Evolutionary conservation across 352 stramenopile genomes (phyloP).

Genomic region (Globisporangium nagaii): DNA sequence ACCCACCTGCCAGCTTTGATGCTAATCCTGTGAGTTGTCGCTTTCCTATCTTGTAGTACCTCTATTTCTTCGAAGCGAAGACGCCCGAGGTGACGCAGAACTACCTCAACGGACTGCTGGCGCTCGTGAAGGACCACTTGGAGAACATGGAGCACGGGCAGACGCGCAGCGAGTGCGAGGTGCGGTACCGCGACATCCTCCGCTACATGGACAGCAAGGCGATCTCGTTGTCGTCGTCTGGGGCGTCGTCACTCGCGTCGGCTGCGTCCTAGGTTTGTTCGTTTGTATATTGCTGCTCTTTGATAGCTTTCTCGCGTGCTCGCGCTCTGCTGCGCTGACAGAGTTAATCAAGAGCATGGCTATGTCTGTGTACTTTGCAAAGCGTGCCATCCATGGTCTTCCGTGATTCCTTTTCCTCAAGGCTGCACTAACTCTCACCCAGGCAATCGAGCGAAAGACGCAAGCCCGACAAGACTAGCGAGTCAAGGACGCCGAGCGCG

Average conservation of each 20-base stretch:
- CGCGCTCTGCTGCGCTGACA: background rate
- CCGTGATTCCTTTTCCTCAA: too few species aligned
- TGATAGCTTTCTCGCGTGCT: too few species aligned
- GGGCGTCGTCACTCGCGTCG: constrained; percentile 12
- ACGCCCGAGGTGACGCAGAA: constrained; percentile 63
- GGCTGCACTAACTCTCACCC: too few species aligned
- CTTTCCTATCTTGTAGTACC: constrained; percentile 37
- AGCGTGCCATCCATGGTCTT: too few species aligned
- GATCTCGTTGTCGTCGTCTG: constrained; percentile 23
- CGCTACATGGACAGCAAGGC: constrained; percentile 62
- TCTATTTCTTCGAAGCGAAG: constrained; percentile 93
- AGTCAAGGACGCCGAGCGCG: background rate
- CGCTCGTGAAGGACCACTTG: constrained; percentile 91
- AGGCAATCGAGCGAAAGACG: too few species aligned
- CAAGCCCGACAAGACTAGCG: too few species aligned
- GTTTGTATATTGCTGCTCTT: too few species aligned
- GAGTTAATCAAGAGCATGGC: background rate
- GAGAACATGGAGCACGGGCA: constrained; percentile 83
- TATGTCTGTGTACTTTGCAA: too few species aligned
- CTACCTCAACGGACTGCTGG: constrained; percentile 73
- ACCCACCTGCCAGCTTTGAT: too few species aligned
- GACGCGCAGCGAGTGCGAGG: constrained; percentile 64
- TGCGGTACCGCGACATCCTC: constrained; percentile 83
- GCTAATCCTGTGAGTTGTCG: too few species aligned
- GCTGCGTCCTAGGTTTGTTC: background rate